phyloP scores from a whole-genome alignment of 2,329 filamentous ascomycete species.

The Botryotinia convoluta region DNA sequence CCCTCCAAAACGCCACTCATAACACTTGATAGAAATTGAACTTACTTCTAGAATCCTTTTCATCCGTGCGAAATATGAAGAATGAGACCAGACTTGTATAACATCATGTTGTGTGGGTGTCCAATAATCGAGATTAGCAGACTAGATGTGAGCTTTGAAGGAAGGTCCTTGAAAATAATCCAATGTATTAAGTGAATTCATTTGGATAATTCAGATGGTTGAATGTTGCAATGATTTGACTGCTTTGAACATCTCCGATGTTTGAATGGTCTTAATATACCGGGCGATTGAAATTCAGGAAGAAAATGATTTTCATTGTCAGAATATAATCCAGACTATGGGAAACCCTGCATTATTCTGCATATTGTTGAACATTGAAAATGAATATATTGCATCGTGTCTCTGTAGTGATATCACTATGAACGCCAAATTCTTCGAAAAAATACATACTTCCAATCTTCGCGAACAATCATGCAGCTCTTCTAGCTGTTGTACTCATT shows the following conservation, averaged over 20 bases:
- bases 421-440: slow-evolving; percentile 13
- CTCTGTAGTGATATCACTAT: slow-evolving; percentile 12
- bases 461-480: slow-evolving; percentile 38
- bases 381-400: slow-evolving; percentile 11
- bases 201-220: not conserved
- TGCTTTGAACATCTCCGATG: not conserved
- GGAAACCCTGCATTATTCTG: not conserved
- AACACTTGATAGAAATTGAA: not conserved
- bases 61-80: not conserved
- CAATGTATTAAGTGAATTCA: not conserved
- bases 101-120: slow-evolving; percentile 10
- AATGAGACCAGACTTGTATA: slow-evolving; percentile 10
- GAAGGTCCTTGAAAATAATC: not conserved
- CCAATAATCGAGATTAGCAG: not conserved
- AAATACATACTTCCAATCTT: slow-evolving; percentile 2
- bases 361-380: slow-evolving; percentile 10
- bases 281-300: not conserved
- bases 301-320: not conserved
- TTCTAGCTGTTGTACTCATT: slow-evolving; percentile 58
- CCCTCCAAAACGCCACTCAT: not conserved
- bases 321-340: not conserved
- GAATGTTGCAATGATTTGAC: not conserved
- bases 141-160: not conserved
- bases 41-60: not conserved
- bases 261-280: not conserved